Evolutionary conservation across 768 basidiomycete genomes (phyloP), one percentile per base, ranked within the genome.

Genomic region (Suillus cothurnatus): DNA sequence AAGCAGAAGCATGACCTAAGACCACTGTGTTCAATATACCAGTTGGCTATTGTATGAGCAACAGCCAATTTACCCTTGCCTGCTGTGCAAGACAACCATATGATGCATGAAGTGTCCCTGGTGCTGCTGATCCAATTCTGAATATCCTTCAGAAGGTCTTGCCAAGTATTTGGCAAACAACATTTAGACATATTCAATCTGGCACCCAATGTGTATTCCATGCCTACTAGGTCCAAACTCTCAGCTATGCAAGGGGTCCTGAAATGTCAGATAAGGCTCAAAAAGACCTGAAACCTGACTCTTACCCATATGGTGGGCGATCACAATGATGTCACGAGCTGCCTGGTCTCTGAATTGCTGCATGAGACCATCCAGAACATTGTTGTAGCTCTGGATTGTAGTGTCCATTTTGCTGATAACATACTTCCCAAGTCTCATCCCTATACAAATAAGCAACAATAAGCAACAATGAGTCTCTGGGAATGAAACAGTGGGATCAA

Each of bases 41-140:
- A 58, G 8, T 61, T 19, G 34, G 72, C 62, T 15, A 67, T 65
- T 1, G 70, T 66, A 41, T 70, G 62, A 14, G 71, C 71, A 19
- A 72, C 45, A 7, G 69, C 41, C 11, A 71, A 70, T 55, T 72
- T 72, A 2, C 71, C 71, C n/a, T 62, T 70, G 17, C 68, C 66
- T n/a, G 65, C 52, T 7, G 43, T 39, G 3, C 71, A 71, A 21
- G 59, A 38, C 32, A 72, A 62, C 41, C 67, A 62, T 28, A 63
- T 64, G 5, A 72, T 55, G 2, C 67, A 41, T 17, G 62, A 39
- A 26, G 26, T 38, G 11, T 38, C 60, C 9, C 32, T 61, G 3
- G 31, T 26, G 38, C 31, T 41, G 50, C 62, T 21, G 14, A 65
- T 58, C 72, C 72, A 73, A 26, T 59, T 32, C 7, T 53, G 60